Percentiles rank a stretch among this genome's conserved stretches.
These are phyloP conservation scores for Talaromyces nanjingensis DNA, from an alignment of 495 filamentous ascomycete species.

Conservation along the genomic window DNA sequence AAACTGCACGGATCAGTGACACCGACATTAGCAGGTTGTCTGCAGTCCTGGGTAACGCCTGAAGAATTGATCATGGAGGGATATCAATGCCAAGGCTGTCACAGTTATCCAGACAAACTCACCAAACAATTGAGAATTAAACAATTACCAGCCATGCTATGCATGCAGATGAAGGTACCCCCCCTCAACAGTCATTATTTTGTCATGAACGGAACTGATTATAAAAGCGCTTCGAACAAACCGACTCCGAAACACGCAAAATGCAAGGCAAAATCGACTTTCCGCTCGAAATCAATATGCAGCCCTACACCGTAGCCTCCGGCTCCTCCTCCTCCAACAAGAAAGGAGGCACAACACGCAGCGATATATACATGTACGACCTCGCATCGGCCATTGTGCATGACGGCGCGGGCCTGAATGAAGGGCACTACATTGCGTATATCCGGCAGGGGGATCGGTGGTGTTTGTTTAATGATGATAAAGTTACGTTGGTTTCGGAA, in stretches of 20 bases:
- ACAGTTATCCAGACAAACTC: conserved; percentile 58
- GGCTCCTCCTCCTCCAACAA: conserved; percentile 26
- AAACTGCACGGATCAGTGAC: conserved; percentile 23
- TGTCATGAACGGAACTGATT: neutral
- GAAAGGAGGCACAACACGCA: conserved; percentile 22
- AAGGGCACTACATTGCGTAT: conserved; percentile 87
- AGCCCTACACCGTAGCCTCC: conserved; percentile 63
- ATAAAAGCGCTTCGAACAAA: conserved; percentile 70
- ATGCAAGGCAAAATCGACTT: conserved; percentile 76
- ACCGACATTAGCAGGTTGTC: conserved; percentile 63
- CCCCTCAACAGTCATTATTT: neutral
- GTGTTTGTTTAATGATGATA: conserved; percentile 89
- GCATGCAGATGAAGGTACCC: conserved; percentile 81
- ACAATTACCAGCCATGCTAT: conserved; percentile 75
- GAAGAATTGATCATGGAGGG: conserved; percentile 68
- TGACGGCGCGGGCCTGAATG: conserved; percentile 69
- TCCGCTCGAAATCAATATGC: conserved; percentile 80
- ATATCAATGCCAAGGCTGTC: conserved; percentile 74
- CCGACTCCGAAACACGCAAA: conserved; percentile 60
- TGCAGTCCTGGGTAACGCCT: conserved; percentile 69
- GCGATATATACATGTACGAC: conserved; percentile 64
- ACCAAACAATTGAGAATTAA: conserved; percentile 75
- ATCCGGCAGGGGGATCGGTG: conserved; percentile 76
- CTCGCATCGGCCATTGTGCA: conserved; percentile 81
- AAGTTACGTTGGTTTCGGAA: conserved; percentile 71